Base-by-base conservation (phyloP, 306 rosid genomes). In the Alnus glutinosa region DNA sequence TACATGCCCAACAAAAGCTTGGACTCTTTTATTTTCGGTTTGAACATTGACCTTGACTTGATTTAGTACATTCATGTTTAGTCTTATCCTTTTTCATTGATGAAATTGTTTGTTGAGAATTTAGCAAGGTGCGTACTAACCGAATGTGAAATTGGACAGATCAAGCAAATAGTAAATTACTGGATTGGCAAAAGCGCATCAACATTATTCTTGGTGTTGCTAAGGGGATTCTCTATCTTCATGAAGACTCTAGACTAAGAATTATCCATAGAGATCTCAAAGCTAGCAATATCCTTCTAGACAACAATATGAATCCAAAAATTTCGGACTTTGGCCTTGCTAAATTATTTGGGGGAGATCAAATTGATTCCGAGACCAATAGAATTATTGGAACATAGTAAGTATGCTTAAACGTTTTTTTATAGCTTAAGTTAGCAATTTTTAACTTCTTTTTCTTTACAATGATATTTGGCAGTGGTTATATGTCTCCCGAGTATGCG, bases 321-420 rank as follows among this genome's bases (percentile, higher is more conserved):
- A 90, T 90, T 75, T 88, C 89, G 19, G 94, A 90, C 75, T 90
- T 88, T 42, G 92, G 91, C 6, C 46, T 87, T 18, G 92, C 94
- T 39, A 83, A 82, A 80, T 70, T 84, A 9, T 81, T 86, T 55
- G 85, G 84, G 42, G 92, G 87, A 55, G 87, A 85, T 78, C 89
- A 86, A 47, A 77, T 75, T 0, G 82, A 86, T 63, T 87, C 55
- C 7, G 75, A 84, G 76, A 87, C 91, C 49, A 73, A 55, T 37
- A 88, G 84, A 79, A 73, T 90, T 36, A 84, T 75, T 0, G 94
- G 92, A 77, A 90, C 94, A 12, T 79, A 84, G 96, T 87, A 81
- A 75, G 93, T 55, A 69, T 12, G 5, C 1, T 67, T 18, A 16
- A 16, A 37, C 23, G 11, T 39, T 18, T 19, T 1, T 18, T 7